Evolutionary conservation across 768 basidiomycete species (phyloP), one percentile per base, ranked within the genome.

Genomic region (Favolaschia claudopus): DNA sequence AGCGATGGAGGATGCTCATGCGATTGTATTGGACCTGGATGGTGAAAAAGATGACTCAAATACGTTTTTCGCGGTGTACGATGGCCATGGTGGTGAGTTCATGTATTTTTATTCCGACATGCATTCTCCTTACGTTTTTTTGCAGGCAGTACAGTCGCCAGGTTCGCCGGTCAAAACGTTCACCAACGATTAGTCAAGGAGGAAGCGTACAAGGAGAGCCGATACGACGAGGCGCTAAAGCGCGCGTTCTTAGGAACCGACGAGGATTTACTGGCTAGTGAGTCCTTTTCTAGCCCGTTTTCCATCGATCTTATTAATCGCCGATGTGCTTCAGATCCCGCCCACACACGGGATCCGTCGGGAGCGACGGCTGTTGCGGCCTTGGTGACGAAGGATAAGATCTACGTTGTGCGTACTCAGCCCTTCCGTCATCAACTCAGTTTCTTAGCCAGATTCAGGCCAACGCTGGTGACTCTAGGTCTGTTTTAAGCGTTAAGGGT

Each of bases 1-100:
- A 99, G 96, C 89, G 67, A 99, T 99, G 97, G 97, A 99, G 78
- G 96, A 99, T 69, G 87, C 96, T 1, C 96, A 99, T 75, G 82
- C 92, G 17, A 81, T 86, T 34, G 76, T 92, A 25, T 79, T 96
- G 42, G 81, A 87, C 62, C 78, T 97, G 55, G 88, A 91, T 56
- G 82, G 82, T 37, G 77, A 67, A 58, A 73, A 58, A 28, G 70
- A 76, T 1, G 73, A 79, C 34, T 76, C 78, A 6, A 91, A 89
- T 71, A 83, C 92, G 1, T 96, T 98, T 78, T 97, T 99, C 68
- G 96, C 92, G 27, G 96, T 99, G 2, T 99, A 97, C 70, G 97
- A 99, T 76, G 97, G 97, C 28, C 97, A 99, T 72, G 97, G 97
- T 59, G 97, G 96, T 94, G 69, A 64, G 85, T 73, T 51, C 43